Percentiles rank a stretch among this genome's conserved stretches.
Evolutionary conservation across 169 alveolate species (phyloP).

Genomic region (Plasmodium blacklocki): DNA sequence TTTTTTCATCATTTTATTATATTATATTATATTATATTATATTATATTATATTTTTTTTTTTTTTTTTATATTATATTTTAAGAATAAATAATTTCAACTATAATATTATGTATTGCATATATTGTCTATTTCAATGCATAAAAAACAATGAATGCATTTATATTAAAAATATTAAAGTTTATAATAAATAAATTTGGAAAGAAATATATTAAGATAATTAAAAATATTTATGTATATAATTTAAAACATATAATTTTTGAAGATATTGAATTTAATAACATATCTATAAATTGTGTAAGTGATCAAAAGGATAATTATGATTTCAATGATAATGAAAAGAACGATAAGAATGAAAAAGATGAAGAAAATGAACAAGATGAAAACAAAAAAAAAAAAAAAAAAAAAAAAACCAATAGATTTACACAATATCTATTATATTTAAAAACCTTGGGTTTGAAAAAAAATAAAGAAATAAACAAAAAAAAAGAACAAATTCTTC

Average conservation of each 20-base stretch:
- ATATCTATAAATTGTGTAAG: not conserved
- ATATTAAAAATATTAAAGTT: not conserved
- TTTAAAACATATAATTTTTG: constrained; percentile 19
- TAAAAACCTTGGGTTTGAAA: too few species aligned
- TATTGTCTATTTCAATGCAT: not conserved
- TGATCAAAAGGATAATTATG: not conserved
- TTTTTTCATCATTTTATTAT: too few species aligned
- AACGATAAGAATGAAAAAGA: not conserved
- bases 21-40: too few species aligned
- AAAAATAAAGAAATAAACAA: too few species aligned
- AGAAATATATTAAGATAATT: constrained; percentile 22
- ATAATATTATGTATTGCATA: too few species aligned
- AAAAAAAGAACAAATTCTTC: too few species aligned
- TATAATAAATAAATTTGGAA: not conserved
- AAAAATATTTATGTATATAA: constrained; percentile 13
- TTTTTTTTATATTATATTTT: too few species aligned
- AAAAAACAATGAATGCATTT: not conserved
- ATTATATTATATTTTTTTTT: too few species aligned
- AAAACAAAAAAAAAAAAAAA: constrained; percentile 3
- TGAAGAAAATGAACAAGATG: constrained; percentile 9
- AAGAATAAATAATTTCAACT: too few species aligned
- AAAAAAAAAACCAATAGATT: not conserved
- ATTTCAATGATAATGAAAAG: not conserved
- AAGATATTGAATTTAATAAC: constrained; percentile 21
- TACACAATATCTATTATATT: too few species aligned